phyloP scores from a whole-genome alignment of 352 stramenopile species.

The Phytophthora uliginosa region DNA sequence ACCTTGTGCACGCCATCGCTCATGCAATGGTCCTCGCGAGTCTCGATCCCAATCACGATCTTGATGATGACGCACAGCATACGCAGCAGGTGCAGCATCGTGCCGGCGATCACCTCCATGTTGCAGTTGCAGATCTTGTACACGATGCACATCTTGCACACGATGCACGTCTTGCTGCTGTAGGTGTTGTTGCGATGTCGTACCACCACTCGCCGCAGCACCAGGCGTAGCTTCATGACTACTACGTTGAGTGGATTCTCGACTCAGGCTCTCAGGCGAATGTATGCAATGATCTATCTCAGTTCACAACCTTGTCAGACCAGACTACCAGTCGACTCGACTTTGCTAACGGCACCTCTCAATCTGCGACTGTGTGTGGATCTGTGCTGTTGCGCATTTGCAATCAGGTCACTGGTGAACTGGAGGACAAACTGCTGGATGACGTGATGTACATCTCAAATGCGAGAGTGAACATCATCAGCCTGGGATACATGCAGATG shows the following conservation, averaged over 20 bases:
- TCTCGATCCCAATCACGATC: not conserved
- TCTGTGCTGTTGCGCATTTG: constrained; percentile 1
- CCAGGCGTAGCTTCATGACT: not conserved
- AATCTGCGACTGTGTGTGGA: not conserved
- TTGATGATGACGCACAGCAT: not conserved
- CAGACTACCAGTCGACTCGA: not conserved
- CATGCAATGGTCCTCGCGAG: not conserved
- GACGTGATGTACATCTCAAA: constrained; percentile 10
- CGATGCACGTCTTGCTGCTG: too few relatives aligned
- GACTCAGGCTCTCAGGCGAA: not conserved
- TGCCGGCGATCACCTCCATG: not conserved
- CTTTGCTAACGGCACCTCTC: not conserved
- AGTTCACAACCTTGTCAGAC: not conserved
- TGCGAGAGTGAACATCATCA: constrained; percentile 7
- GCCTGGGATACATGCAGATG: constrained; percentile 8
- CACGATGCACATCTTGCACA: not conserved
- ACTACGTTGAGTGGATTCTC: not conserved
- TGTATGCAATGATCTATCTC: not conserved
- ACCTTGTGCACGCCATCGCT: not conserved
- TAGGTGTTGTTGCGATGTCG: too few relatives aligned
- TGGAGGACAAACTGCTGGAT: not conserved
- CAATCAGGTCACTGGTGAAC: constrained; percentile 10
- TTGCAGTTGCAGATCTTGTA: not conserved
- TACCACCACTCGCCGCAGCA: too few relatives aligned
- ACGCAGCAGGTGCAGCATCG: not conserved